A percentile compares a stretch with the other conserved stretches of the same genome.
phyloP scores from a whole-genome alignment of 1,284 basidiomycete species.

The Moniliophthora roreri region DNA sequence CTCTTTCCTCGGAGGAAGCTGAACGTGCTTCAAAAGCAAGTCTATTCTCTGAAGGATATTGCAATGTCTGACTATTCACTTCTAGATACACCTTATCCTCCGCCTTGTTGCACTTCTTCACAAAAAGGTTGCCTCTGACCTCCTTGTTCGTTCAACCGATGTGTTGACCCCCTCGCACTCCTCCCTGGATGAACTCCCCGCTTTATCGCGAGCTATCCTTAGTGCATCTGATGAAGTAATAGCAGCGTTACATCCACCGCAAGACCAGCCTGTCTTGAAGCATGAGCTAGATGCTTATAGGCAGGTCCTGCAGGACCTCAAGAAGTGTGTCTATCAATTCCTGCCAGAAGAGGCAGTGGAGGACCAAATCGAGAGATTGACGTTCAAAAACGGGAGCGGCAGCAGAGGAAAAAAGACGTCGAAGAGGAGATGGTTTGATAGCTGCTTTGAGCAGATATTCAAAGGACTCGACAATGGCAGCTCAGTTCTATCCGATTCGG shows the following conservation, averaged over 20 bases:
- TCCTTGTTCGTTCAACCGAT: slow-evolving; percentile 36
- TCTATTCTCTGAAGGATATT: slow-evolving; percentile 5
- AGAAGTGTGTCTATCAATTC: slow-evolving; percentile 27
- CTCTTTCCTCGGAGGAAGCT: slow-evolving; percentile 43
- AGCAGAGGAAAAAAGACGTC: slow-evolving; percentile 8
- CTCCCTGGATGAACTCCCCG: slow-evolving; percentile 50
- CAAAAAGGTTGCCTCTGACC: slow-evolving; percentile 53
- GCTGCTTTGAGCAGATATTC: slow-evolving; percentile 60
- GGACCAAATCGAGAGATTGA: slow-evolving; percentile 33
- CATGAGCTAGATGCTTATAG: slow-evolving; percentile 38
- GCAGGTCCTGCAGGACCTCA: slow-evolving; percentile 35
- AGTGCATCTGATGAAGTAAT: slow-evolving; percentile 63
- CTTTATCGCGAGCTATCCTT: slow-evolving; percentile 50
- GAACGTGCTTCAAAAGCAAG: slow-evolving; percentile 52
- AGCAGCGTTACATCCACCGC: slow-evolving; percentile 61
- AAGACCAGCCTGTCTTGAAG: slow-evolving; percentile 42
- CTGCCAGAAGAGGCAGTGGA: slow-evolving; percentile 29
- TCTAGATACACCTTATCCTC: slow-evolving; percentile 55
- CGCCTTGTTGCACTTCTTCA: slow-evolving; percentile 63
- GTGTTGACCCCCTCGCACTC: slow-evolving; percentile 19
- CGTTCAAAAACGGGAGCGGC: slow-evolving; percentile 18
- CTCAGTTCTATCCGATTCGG: not conserved
- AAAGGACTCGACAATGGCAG: slow-evolving; percentile 26
- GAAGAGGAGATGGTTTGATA: slow-evolving; percentile 55
- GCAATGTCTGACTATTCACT: slow-evolving; percentile 8